phyloP scores from a whole-genome alignment of 345 rosid genomes.

The Hibiscus trionum region DNA sequence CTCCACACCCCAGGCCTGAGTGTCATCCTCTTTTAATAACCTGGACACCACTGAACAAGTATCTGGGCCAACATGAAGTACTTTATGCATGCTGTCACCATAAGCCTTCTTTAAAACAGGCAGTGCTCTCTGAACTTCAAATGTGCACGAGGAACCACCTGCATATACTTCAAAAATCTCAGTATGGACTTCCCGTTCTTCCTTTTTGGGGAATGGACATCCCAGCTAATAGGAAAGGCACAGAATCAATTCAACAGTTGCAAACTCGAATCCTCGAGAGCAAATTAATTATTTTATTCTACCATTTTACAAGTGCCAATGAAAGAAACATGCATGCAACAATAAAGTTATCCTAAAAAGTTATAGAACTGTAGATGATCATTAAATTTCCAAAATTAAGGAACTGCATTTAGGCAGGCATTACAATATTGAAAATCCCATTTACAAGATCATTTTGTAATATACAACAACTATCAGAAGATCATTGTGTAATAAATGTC shows the following conservation, averaged over 20 bases:
- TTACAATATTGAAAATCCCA: not conserved
- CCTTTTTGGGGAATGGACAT: not conserved
- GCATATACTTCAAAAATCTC: conserved; percentile 10
- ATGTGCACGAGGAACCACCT: conserved; percentile 55
- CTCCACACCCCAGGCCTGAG: conserved; percentile 60
- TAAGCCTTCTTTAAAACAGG: conserved; percentile 57
- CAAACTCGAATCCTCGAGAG: not conserved
- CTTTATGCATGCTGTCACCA: conserved; percentile 58
- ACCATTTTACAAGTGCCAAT: not conserved
- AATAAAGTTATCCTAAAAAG: not conserved
- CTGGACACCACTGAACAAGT: conserved; percentile 57
- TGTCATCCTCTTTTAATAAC: conserved; percentile 53
- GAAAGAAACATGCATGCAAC: not conserved
- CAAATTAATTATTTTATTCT: not conserved
- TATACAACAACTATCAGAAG: not conserved
- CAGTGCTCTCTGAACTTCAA: conserved; percentile 44
- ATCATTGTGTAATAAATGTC: not conserved
- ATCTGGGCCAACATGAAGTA: conserved; percentile 61
- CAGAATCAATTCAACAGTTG: conserved; percentile 3
- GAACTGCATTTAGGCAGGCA: not conserved
- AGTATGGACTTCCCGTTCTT: not conserved
- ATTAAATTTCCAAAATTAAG: not conserved
- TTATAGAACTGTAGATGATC: not conserved
- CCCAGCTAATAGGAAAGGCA: not conserved
- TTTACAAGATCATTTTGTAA: not conserved